Evolutionary conservation across 129 eudicot species (phyloP), one percentile per base, ranked within the genome.

Genomic region (Artemisia tridentata): DNA sequence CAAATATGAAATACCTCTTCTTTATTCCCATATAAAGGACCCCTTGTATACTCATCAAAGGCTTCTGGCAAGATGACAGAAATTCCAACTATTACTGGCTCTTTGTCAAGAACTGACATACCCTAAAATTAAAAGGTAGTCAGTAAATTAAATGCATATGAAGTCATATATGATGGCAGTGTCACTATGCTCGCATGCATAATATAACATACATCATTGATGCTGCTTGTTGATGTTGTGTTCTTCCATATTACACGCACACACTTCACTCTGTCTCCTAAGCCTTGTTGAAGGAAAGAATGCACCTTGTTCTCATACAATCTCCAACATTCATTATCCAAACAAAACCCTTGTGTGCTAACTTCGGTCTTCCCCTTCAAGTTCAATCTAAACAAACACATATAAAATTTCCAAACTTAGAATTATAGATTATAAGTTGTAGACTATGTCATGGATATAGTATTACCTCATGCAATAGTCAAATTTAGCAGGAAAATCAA

Each of bases 271-370:
- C 91, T 85, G 31, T 85, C 86, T 71, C 75, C 82, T 73, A 93
- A 72, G 29, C 92, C 97, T 83, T 88, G 81, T 62, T 76, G 82
- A 77, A 93, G 80, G 67, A 89, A 61, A 34, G 84, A 76, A 63
- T 76, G 82, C 7, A 93, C 80, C 83, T 85, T 90, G 53, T 77
- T 84, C 80, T 93, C 98, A 65, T 85, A 87, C 54, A 77, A 20
- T 85, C 98, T 87, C 98, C 98, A 93, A 75, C 88, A 93, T 73
- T 93, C 98, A 62, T 85, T 74, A 64, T 93, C 98, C 79, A 80
- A 64, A 80, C 96, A 87, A 68, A 75, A 89, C 68, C 96, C 98
- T 60, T 82, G 81, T 17, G 73, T 67, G 67, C 67, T 47, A 70
- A 82, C 85, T 70, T 83, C 82, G 65, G 74, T 56, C 31, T 68